A percentile compares a stretch with the other conserved stretches of the same genome.
phyloP scores from a whole-genome alignment of 2,329 filamentous ascomycete species.

The Phaeosphaeria sp. region DNA sequence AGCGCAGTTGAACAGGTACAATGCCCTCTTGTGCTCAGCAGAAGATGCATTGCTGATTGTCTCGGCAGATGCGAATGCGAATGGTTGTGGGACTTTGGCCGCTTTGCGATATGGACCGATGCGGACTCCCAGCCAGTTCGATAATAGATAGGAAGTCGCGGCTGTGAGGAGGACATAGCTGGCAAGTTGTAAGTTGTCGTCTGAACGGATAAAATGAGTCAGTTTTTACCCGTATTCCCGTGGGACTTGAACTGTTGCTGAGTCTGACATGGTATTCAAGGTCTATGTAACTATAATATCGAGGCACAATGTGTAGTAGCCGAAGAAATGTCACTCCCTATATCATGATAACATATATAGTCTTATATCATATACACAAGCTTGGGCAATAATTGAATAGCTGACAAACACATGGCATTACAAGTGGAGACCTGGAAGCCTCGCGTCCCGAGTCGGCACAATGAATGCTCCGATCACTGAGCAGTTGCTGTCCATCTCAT shows the following conservation, averaged over 20 bases:
- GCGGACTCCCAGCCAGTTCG: not conserved
- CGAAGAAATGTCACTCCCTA: too few species aligned
- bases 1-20: not conserved
- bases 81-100: not conserved
- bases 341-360: not conserved
- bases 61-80: not conserved
- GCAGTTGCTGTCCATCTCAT: too few species aligned
- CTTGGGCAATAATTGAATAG: not conserved
- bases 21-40: not conserved
- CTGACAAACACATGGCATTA: not conserved
- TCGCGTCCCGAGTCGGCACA: not conserved
- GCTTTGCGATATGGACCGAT: not conserved
- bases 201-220: not conserved
- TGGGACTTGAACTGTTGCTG: not conserved
- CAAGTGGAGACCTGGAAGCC: not conserved
- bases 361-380: not conserved
- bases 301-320: too few species aligned
- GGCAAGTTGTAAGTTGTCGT: not conserved
- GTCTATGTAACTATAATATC: too few species aligned
- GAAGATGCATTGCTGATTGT: not conserved
- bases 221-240: not conserved
- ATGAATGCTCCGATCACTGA: not conserved
- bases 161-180: not conserved
- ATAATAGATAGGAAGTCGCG: not conserved
- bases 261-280: not conserved